Evolutionary conservation across 805 yeast genomes (phyloP).

Genomic region (Hanseniaspora meyeri): DNA sequence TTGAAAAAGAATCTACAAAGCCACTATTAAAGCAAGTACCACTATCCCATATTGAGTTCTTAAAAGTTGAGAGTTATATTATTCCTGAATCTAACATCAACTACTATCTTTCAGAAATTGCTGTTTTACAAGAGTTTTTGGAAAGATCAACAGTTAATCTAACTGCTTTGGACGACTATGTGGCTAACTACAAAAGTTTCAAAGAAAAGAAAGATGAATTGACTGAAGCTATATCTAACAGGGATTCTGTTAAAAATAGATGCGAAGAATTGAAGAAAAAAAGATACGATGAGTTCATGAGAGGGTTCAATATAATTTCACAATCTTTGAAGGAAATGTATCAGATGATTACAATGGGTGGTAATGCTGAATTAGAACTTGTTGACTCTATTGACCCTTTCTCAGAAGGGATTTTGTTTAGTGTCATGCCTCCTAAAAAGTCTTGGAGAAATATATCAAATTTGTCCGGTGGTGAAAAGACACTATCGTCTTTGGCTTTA

Average conservation of each 20-base stretch:
- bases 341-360: constrained; percentile 98
- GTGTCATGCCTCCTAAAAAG: constrained; percentile 98
- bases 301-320: constrained; percentile 78
- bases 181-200: constrained; percentile 51
- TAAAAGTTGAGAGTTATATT: constrained; percentile 31
- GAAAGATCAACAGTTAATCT: constrained; percentile 52
- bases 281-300: constrained; percentile 81
- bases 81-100: constrained; percentile 26
- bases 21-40: constrained; percentile 16
- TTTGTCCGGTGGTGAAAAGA: constrained; percentile 95
- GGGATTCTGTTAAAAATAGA: constrained; percentile 51
- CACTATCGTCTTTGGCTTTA: constrained; percentile 83
- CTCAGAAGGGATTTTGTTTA: constrained; percentile 87
- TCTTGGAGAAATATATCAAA: constrained; percentile 94
- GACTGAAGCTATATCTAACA: constrained; percentile 48
- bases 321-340: constrained; percentile 89
- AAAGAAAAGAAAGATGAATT: constrained; percentile 51
- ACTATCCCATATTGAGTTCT: constrained; percentile 9
- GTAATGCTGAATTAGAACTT: constrained; percentile 91
- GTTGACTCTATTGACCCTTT: constrained; percentile 97
- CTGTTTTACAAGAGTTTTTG: constrained; percentile 42
- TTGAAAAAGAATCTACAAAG: constrained; percentile 24
- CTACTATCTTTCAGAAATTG: constrained; percentile 32
- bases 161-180: constrained; percentile 67
- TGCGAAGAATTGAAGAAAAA: constrained; percentile 61